A percentile compares a stretch with the other conserved stretches of the same genome.
phyloP scores from a whole-genome alignment of 106 monocot species.

The Triglochin maritima region DNA sequence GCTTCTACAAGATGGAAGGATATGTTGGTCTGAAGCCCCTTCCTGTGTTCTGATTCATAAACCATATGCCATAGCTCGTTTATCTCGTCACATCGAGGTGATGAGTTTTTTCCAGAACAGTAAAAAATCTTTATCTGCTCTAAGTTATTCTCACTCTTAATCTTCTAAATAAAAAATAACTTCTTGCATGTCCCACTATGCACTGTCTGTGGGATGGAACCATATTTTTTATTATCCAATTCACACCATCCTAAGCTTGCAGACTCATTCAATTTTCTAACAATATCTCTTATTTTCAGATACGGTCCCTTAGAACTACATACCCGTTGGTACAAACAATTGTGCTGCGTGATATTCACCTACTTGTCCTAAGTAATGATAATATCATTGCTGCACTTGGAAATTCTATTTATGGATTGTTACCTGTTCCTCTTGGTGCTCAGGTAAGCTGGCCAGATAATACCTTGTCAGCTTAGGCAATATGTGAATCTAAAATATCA shows the following conservation, averaged over 20 bases:
- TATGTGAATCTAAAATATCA: no score
- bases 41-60: slow-evolving; percentile 59
- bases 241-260: no score
- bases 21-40: slow-evolving; percentile 93
- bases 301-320: slow-evolving; percentile 79
- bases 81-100: slow-evolving; percentile 76
- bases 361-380: slow-evolving; percentile 59
- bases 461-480: background rate
- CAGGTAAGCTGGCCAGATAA: slow-evolving; percentile 40
- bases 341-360: slow-evolving; percentile 70
- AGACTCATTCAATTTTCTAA: no score
- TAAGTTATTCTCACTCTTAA: no score
- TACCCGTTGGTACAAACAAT: slow-evolving; percentile 87
- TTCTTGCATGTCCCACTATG: no score
- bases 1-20: slow-evolving; percentile 87
- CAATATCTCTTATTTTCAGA: slow-evolving; percentile 28
- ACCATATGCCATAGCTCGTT: slow-evolving; percentile 77
- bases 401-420: slow-evolving; percentile 69
- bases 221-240: no score
- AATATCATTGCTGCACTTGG: slow-evolving; percentile 63
- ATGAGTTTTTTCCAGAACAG: background rate
- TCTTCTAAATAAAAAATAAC: no score
- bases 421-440: slow-evolving; percentile 90
- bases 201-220: no score
- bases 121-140: no score